Evolutionary conservation across 2,329 filamentous ascomycete genomes (phyloP).

Genomic region (Elsinoe ampelina): DNA sequence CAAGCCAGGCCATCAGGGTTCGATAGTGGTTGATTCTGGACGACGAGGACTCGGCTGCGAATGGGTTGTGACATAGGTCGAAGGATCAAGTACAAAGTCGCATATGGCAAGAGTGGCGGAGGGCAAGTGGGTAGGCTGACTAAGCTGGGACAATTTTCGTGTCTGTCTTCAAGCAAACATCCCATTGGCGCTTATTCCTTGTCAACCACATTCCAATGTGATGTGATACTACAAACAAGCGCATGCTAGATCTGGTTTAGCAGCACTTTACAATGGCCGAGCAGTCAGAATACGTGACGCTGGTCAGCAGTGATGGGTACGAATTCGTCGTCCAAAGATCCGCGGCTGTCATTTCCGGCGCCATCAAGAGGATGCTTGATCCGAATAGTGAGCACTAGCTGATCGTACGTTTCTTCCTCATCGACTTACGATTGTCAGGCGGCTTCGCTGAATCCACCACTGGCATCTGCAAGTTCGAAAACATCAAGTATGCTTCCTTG

Average conservation of each 20-base stretch:
- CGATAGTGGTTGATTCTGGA: too few relatives aligned
- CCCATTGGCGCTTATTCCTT: not conserved
- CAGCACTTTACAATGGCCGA: slow-evolving; percentile 19
- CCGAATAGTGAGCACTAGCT: slow-evolving; percentile 46
- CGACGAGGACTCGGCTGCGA: too few relatives aligned
- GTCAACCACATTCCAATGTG: not conserved
- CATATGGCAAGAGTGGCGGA: too few relatives aligned
- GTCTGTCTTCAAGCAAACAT: not conserved
- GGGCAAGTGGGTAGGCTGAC: too few relatives aligned
- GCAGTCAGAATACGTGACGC: slow-evolving; percentile 61
- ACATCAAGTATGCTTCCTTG: slow-evolving; percentile 57
- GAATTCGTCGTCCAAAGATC: slow-evolving; percentile 68
- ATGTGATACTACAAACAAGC: too few relatives aligned
- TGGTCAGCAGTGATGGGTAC: slow-evolving; percentile 65
- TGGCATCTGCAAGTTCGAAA: slow-evolving; percentile 58
- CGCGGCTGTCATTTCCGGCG: slow-evolving; percentile 58
- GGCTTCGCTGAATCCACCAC: slow-evolving; percentile 57
- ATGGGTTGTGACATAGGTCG: too few relatives aligned
- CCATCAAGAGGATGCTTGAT: slow-evolving; percentile 67
- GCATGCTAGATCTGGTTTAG: not conserved
- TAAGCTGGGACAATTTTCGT: too few relatives aligned
- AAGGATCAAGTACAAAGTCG: too few relatives aligned
- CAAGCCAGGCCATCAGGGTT: too few relatives aligned
- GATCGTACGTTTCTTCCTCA: not conserved
- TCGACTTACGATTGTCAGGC: slow-evolving; percentile 31